Evolutionary conservation across 2,329 filamentous ascomycete species (phyloP).

Genomic region (Conoideocrella luteorostrata): DNA sequence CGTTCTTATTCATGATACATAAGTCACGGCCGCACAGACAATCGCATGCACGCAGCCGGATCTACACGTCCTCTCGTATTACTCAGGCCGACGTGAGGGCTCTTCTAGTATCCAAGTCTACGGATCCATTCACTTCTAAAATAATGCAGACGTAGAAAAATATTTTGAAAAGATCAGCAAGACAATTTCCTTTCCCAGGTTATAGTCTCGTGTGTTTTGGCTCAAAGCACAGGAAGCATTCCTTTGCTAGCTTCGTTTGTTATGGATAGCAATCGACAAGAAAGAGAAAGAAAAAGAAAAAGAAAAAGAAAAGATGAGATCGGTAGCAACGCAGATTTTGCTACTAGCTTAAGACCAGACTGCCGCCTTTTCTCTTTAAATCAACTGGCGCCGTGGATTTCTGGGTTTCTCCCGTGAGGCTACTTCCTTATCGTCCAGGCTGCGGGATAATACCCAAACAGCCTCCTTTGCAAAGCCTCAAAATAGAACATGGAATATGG

Average conservation of each 20-base stretch:
- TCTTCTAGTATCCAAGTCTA: slow-evolving; percentile 5
- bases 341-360: neutral
- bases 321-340: slow-evolving; percentile 1
- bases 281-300: neutral
- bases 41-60: neutral
- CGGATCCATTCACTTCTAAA: slow-evolving; percentile 4
- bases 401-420: slow-evolving; percentile 1
- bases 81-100: slow-evolving; percentile 1
- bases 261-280: neutral
- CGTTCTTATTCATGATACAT: slow-evolving; percentile 5
- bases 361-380: neutral
- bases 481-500: neutral
- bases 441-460: neutral
- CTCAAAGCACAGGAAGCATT: neutral
- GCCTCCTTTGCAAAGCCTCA: neutral
- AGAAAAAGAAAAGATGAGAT: slow-evolving; percentile 1
- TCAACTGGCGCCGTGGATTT: slow-evolving; percentile 5
- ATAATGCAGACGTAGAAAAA: neutral
- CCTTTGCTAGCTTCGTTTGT: too few species aligned
- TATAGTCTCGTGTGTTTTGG: neutral
- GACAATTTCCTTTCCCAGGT: too few species aligned
- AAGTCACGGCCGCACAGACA: neutral
- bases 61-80: slow-evolving; percentile 4
- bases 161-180: too few species aligned
- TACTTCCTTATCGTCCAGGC: neutral